These are phyloP conservation scores for Ettlia oleoabundans DNA, from an alignment of 139 green algal species.

Conservation along the genomic window DNA sequence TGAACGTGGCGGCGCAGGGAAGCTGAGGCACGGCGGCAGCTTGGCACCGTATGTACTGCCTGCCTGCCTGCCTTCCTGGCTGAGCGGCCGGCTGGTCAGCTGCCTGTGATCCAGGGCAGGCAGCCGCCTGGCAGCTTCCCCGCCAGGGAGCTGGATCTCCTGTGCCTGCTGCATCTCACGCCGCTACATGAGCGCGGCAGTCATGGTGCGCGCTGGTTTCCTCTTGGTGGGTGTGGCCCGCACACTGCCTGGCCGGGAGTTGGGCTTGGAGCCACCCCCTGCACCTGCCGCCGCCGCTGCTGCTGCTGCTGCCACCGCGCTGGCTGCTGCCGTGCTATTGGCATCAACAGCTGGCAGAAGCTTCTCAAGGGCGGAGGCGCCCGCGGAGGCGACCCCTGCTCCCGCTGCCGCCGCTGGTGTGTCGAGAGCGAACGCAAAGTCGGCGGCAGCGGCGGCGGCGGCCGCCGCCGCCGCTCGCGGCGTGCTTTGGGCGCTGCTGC, in stretches of 20 bases:
- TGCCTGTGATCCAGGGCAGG: no score
- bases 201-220: constrained; percentile 32
- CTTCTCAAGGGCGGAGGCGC: neutral
- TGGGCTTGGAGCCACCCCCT: neutral
- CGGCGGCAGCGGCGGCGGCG: neutral
- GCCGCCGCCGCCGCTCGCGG: neutral
- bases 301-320: neutral
- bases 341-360: constrained; percentile 12
- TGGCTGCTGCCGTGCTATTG: neutral
- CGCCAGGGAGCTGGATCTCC: no score
- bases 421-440: constrained; percentile 14
- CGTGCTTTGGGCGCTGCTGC: constrained; percentile 30
- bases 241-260: neutral
- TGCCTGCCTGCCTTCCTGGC: no score
- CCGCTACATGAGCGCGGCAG: constrained; percentile 1
- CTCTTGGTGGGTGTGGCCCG: constrained; percentile 26
- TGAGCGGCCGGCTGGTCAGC: no score
- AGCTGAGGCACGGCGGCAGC: no score
- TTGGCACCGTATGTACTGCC: no score
- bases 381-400: neutral
- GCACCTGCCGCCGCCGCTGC: no score
- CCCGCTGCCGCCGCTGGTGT: neutral
- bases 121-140: no score
- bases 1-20: no score
- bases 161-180: no score